Evolutionary conservation across 345 rosid species (phyloP).

Genomic region (Corymbia maculata): DNA sequence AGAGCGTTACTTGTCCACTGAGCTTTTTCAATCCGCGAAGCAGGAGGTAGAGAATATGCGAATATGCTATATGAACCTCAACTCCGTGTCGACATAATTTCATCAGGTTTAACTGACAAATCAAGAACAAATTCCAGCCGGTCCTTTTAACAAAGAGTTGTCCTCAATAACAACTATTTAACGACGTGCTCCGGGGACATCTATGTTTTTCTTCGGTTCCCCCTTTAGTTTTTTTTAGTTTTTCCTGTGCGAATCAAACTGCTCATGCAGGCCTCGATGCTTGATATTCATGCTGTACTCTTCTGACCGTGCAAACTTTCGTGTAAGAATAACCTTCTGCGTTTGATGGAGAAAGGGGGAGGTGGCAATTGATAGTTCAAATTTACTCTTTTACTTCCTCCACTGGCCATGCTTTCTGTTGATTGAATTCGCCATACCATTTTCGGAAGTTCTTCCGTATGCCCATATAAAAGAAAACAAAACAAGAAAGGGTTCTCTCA

Average conservation of each 20-base stretch:
- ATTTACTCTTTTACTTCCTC: background rate
- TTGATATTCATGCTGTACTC: background rate
- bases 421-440: background rate
- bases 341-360: background rate
- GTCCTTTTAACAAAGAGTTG: background rate
- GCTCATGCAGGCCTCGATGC: background rate
- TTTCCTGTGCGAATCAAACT: background rate
- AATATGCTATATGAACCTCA: conserved; percentile 9
- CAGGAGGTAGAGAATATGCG: conserved; percentile 20
- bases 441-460: background rate
- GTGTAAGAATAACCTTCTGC: background rate
- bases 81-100: background rate
- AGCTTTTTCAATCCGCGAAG: conserved; percentile 16
- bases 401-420: background rate
- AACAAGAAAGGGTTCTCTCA: background rate
- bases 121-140: background rate
- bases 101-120: background rate
- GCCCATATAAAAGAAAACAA: background rate
- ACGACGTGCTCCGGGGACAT: too few relatives aligned
- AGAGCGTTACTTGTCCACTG: conserved; percentile 21
- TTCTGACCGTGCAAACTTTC: background rate
- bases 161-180: background rate
- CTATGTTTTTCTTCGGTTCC: too few relatives aligned
- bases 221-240: background rate
- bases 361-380: background rate